phyloP scores from a whole-genome alignment of 129 eudicot genomes.

The Tanacetum coccineum region DNA sequence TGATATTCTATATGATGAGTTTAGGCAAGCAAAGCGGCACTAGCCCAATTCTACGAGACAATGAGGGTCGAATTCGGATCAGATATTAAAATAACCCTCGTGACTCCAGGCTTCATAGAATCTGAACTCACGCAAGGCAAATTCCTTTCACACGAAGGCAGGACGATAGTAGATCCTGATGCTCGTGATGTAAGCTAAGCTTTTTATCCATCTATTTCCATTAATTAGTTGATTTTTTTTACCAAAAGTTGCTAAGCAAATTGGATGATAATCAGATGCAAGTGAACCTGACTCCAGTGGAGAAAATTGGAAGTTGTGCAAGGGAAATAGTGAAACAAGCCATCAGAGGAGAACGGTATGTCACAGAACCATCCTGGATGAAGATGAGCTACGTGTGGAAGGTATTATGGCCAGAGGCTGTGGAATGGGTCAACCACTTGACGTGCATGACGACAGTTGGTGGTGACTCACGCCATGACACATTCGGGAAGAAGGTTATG shows the following conservation, averaged over 20 bases:
- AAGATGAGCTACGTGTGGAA: conserved; percentile 42
- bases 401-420: conserved; percentile 56
- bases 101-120: conserved; percentile 59
- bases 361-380: conserved; percentile 65
- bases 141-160: conserved; percentile 43
- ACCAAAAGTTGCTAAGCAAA: neutral
- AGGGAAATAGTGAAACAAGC: conserved; percentile 51
- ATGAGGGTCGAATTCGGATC: conserved; percentile 64
- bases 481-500: conserved; percentile 34
- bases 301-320: conserved; percentile 39
- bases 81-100: conserved; percentile 51
- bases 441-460: conserved; percentile 27
- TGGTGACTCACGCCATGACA: conserved; percentile 25
- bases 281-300: conserved; percentile 31
- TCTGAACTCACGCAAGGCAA: conserved; percentile 67
- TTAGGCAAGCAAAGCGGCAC: conserved; percentile 79
- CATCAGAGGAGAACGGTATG: conserved; percentile 54
- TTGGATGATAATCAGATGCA: conserved; percentile 25
- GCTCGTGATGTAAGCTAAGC: conserved; percentile 55
- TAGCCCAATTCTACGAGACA: conserved; percentile 53
- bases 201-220: too few species aligned
- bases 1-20: conserved; percentile 30
- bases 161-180: conserved; percentile 45
- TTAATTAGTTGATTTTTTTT: neutral
- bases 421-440: conserved; percentile 45